Percentiles rank a stretch among this genome's conserved stretches.
Evolutionary conservation across 73 alveolate genomes (phyloP).

Genomic region (Tetrahymena thermophila): DNA sequence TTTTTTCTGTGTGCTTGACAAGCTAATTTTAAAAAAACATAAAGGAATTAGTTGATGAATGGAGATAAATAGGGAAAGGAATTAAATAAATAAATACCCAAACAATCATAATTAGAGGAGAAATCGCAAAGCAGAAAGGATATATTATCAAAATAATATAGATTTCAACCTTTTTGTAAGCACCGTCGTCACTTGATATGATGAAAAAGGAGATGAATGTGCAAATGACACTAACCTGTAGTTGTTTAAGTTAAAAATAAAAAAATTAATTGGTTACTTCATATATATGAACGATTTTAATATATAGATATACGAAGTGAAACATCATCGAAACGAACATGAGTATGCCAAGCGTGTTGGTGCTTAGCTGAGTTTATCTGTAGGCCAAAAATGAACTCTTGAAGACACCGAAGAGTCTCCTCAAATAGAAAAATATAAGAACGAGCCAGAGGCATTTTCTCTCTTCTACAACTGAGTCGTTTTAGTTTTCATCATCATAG

Average conservation of each 20-base stretch:
- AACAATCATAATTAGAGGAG: not conserved
- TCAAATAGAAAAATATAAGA: not conserved
- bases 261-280: not conserved
- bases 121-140: not conserved
- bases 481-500: not conserved
- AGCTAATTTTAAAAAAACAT: not conserved
- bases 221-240: not conserved
- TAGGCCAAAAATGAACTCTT: not conserved
- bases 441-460: not conserved
- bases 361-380: not conserved
- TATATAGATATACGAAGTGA: not conserved
- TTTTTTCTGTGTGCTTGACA: not conserved
- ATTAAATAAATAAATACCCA: not conserved
- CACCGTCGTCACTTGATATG: not conserved
- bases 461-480: not conserved
- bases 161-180: not conserved
- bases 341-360: not conserved
- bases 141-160: not conserved
- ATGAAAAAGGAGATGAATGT: not conserved
- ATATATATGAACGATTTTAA: not conserved
- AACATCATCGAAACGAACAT: not conserved
- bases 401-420: not conserved
- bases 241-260: not conserved
- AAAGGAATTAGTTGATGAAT: not conserved
- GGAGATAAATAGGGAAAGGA: not conserved